A percentile compares a stretch with the other conserved stretches of the same genome.
phyloP scores from a whole-genome alignment of 352 stramenopile genomes.

The Pythium oligandrum region DNA sequence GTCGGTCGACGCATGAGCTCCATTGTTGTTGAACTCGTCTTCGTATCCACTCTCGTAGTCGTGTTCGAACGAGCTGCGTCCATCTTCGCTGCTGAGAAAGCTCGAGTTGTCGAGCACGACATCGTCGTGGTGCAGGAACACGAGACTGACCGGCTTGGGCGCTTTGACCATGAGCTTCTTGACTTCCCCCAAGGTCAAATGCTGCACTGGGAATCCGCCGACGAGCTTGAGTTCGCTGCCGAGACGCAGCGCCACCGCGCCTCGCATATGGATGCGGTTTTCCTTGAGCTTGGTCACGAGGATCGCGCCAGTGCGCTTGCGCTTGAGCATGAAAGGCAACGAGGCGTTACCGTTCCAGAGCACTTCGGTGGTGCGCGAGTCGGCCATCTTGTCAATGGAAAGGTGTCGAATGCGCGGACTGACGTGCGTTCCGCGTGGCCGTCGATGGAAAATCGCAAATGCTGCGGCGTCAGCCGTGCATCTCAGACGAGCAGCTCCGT shows the following conservation, averaged over 20 bases:
- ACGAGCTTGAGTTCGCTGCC: conserved; percentile 76
- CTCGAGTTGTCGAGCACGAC: conserved; percentile 33
- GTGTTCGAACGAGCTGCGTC: conserved; percentile 31
- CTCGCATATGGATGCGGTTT: conserved; percentile 4
- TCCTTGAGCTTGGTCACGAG: conserved; percentile 56
- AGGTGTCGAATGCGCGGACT: too few relatives aligned
- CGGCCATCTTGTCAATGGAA: too few relatives aligned
- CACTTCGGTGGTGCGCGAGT: conserved; percentile 56
- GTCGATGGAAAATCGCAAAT: too few relatives aligned
- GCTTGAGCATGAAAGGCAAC: conserved; percentile 73
- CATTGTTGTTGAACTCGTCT: neutral
- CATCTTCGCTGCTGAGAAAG: conserved; percentile 27
- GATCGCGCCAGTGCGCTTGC: conserved; percentile 63
- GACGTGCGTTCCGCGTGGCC: too few relatives aligned
- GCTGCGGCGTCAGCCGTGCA: too few relatives aligned
- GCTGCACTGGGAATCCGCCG: conserved; percentile 63
- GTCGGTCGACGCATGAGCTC: neutral
- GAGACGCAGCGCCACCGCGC: conserved; percentile 33
- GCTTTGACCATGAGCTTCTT: conserved; percentile 77
- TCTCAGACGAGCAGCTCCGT: too few relatives aligned
- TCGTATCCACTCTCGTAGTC: conserved; percentile 21
- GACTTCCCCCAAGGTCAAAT: conserved; percentile 60
- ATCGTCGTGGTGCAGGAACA: conserved; percentile 65
- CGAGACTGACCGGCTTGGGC: conserved; percentile 71
- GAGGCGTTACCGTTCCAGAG: conserved; percentile 52